phyloP scores from a whole-genome alignment of 2,329 filamentous ascomycete genomes.

The Lanzia echinophila region DNA sequence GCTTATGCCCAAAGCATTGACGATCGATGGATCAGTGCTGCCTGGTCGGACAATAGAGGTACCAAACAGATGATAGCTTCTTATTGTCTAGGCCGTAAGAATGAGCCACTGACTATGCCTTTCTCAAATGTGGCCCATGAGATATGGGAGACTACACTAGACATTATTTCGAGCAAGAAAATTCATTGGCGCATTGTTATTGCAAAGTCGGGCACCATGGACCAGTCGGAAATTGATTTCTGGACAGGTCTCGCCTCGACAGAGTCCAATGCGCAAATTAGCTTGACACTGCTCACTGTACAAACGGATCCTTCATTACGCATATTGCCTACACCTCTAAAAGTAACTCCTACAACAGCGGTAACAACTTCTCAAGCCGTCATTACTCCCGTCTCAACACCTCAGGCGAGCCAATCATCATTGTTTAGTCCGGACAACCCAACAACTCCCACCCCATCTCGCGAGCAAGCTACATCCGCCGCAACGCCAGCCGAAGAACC shows the following conservation, averaged over 20 bases:
- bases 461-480: conserved; percentile 22
- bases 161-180: conserved; percentile 62
- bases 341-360: conserved; percentile 36
- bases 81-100: conserved; percentile 62
- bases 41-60: conserved; percentile 75
- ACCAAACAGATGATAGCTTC: conserved; percentile 65
- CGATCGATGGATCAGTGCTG: conserved; percentile 69
- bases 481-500: conserved; percentile 37
- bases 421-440: conserved; percentile 53
- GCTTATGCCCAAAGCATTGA: conserved; percentile 72
- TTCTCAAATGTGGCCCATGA: conserved; percentile 63
- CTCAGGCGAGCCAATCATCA: conserved; percentile 41
- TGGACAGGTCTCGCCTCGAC: conserved; percentile 49
- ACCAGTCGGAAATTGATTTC: conserved; percentile 55
- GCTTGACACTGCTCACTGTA: conserved; percentile 55
- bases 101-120: conserved; percentile 42
- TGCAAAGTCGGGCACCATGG: conserved; percentile 63
- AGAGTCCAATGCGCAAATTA: conserved; percentile 45
- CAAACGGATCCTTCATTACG: conserved; percentile 60
- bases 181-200: conserved; percentile 74
- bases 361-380: conserved; percentile 34
- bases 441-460: conserved; percentile 26
- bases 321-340: conserved; percentile 49
- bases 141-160: conserved; percentile 71
- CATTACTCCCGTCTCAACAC: conserved; percentile 63